Evolutionary conservation across 805 yeast species (phyloP), one percentile per base, ranked within the genome.

Genomic region (Wickerhamiella slavikovae): DNA sequence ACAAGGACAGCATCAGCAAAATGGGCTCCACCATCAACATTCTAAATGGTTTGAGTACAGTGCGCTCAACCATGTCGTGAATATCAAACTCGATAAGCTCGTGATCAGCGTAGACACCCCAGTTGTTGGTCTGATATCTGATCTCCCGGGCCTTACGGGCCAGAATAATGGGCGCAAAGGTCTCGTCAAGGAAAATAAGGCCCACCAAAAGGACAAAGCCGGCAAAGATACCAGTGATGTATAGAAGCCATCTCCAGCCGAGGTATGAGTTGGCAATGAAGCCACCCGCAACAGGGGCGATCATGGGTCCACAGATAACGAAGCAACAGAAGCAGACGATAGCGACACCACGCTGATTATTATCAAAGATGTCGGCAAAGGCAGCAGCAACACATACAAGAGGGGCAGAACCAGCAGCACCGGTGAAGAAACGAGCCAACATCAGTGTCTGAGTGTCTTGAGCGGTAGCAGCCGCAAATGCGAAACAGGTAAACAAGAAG

Each of bases 261-360:
- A 77, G 52, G 30, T 60, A 54, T 68, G 83, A 77, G 18, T 80
- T 74, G 39, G 91, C 92, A 34, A 74, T 53, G 45, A 71, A 64
- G 31, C 92, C 85, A 22, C 71, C 70, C 49, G 76, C 64, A 33
- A 82, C 69, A 12, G 94, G 94, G 1, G 85, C 89, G 23, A 74
- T 33, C 56, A 78, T 60, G 14, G 94, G 94, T 34, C 91, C 89
- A 73, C 46, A 75, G 22, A 78, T 41, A 91, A 52, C 68, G 48
- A 63, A 60, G 39, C 45, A 55, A 36, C 64, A 55, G 36, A 61
- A 71, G 38, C 48, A 52, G n/a, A 48, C 66, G 33, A 58, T 57
- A 24, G 71, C 70, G 31, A 50, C 47, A 18, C 74, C 78, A 43
- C 77, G 55, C 9, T 48, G 45, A 17, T 54, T 47, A 2, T 69